A percentile compares a stretch with the other conserved stretches of the same genome.
Evolutionary conservation across 2,329 filamentous ascomycete genomes (phyloP).

Genomic region (Aspergillus intermedius): DNA sequence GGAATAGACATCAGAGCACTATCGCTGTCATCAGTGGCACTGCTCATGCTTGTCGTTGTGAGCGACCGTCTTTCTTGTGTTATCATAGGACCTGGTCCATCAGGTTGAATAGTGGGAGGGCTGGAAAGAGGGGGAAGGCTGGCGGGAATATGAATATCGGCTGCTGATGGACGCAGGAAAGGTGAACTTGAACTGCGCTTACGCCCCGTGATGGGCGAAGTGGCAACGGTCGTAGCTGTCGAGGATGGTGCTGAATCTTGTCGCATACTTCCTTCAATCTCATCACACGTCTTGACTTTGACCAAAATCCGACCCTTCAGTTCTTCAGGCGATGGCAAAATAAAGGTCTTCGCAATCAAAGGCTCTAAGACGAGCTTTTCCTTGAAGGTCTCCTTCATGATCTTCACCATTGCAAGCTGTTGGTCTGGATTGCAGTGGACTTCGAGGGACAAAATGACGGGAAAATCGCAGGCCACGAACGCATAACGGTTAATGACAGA

Average conservation of each 20-base stretch:
- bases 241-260: conserved; percentile 38
- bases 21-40: conserved; percentile 73
- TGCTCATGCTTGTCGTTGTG: conserved; percentile 50
- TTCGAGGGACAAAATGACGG: conserved; percentile 89
- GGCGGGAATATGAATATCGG: conserved; percentile 52
- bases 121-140: conserved; percentile 46
- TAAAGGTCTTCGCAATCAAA: conserved; percentile 59
- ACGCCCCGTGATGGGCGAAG: conserved; percentile 24
- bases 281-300: conserved; percentile 82
- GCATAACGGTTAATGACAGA: conserved; percentile 91
- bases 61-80: conserved; percentile 48
- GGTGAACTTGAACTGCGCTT: conserved; percentile 72
- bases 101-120: conserved; percentile 48
- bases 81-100: conserved; percentile 38
- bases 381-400: conserved; percentile 79
- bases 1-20: conserved; percentile 44
- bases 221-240: neutral
- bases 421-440: conserved; percentile 83
- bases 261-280: conserved; percentile 41
- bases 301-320: conserved; percentile 77
- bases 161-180: conserved; percentile 56
- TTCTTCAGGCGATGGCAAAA: conserved; percentile 78
- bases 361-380: conserved; percentile 71
- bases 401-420: conserved; percentile 80
- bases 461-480: conserved; percentile 78